Conservation (phyloP, 805 yeast species). For the Tetrapisispora fleetii region DNA sequence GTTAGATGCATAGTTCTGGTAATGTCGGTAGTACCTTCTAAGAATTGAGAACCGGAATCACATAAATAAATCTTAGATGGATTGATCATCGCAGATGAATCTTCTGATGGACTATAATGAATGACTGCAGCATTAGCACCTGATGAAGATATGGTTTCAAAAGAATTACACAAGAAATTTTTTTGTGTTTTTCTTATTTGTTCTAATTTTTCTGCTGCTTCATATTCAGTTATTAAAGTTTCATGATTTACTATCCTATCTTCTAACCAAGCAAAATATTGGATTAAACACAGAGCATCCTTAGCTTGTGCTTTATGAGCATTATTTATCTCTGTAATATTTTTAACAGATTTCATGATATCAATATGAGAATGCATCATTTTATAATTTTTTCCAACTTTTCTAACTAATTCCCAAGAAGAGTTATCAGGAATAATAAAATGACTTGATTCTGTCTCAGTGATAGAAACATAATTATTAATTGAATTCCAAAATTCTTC, state of each 20-base stretch:
- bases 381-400: slow-evolving; percentile 29
- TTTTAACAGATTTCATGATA: slow-evolving; percentile 66
- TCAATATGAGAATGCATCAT: slow-evolving; percentile 51
- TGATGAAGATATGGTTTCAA: slow-evolving; percentile 66
- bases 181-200: slow-evolving; percentile 44
- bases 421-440: slow-evolving; percentile 46
- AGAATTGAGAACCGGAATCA: slow-evolving; percentile 87
- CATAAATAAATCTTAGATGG: slow-evolving; percentile 60
- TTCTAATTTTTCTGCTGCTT: slow-evolving; percentile 51
- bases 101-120: slow-evolving; percentile 63
- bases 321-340: slow-evolving; percentile 58
- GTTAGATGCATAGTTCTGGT: slow-evolving; percentile 76
- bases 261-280: slow-evolving; percentile 79
- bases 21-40: slow-evolving; percentile 94
- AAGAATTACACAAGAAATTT: slow-evolving; percentile 58
- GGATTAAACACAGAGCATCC: slow-evolving; percentile 70
- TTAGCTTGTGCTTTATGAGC: slow-evolving; percentile 67
- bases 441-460: slow-evolving; percentile 14
- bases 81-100: slow-evolving; percentile 49
- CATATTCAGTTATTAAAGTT: slow-evolving; percentile 48
- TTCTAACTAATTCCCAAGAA: slow-evolving; percentile 59
- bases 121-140: slow-evolving; percentile 70
- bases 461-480: slow-evolving; percentile 17
- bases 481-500: slow-evolving; percentile 50
- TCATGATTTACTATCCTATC: slow-evolving; percentile 36